Evolutionary conservation across 2,329 filamentous ascomycete genomes (phyloP).

Genomic region (Diaporthe sp.): DNA sequence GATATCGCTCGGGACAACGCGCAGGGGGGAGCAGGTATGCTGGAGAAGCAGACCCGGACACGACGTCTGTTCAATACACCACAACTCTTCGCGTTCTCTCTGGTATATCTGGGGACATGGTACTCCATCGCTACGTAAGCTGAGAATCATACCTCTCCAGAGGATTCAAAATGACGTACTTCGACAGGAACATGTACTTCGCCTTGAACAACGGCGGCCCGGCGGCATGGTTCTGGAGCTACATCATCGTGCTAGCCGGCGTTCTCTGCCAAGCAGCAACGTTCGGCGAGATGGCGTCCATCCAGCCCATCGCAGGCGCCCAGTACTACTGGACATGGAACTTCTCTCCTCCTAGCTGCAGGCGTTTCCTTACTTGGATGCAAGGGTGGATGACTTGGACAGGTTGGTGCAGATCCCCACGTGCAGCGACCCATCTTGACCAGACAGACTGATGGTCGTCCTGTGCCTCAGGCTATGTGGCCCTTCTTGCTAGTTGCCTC

Average conservation of each 20-base stretch:
- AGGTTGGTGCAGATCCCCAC: slow-evolving; percentile 44
- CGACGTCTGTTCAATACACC: slow-evolving; percentile 25
- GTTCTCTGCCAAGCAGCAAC: slow-evolving; percentile 45
- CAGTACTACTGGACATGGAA: slow-evolving; percentile 54
- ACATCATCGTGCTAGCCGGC: slow-evolving; percentile 43
- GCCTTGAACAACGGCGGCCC: slow-evolving; percentile 47
- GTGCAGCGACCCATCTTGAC: background rate
- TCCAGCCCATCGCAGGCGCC: slow-evolving; percentile 51
- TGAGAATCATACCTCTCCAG: too few species aligned
- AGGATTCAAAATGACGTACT: background rate
- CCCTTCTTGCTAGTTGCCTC: slow-evolving; percentile 45
- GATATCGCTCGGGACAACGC: background rate
- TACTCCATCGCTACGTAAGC: background rate
- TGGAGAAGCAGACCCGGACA: slow-evolving; percentile 13
- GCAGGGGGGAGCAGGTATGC: background rate
- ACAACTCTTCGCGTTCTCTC: slow-evolving; percentile 29
- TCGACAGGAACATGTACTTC: slow-evolving; percentile 35
- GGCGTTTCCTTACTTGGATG: slow-evolving; percentile 28
- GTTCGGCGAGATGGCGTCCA: slow-evolving; percentile 51
- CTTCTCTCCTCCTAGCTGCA: slow-evolving; percentile 6
- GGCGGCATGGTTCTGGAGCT: slow-evolving; percentile 44
- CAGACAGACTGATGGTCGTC: background rate
- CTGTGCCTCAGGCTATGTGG: slow-evolving; percentile 46
- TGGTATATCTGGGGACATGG: slow-evolving; percentile 26
- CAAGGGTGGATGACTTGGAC: slow-evolving; percentile 54